Evolutionary conservation across 441 rosid species (phyloP).

Genomic region (Dalechampia spathulata): DNA sequence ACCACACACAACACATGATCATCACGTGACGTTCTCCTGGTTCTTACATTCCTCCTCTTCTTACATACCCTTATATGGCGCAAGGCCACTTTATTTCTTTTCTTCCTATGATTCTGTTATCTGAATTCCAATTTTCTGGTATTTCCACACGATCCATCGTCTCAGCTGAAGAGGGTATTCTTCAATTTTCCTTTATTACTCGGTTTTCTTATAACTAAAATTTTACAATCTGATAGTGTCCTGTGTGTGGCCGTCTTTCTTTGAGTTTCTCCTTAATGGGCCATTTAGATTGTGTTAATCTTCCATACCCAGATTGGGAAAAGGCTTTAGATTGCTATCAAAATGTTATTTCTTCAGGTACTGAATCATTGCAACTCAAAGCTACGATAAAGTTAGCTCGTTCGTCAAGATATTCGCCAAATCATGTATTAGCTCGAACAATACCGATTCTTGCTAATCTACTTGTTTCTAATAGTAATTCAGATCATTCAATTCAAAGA

Average conservation of each 20-base stretch:
- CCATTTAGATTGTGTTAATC: slow-evolving; percentile 12
- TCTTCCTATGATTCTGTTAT: no score
- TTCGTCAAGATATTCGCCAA: slow-evolving; percentile 26
- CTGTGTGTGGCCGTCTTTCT: no score
- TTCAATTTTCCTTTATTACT: background rate
- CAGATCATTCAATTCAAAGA: slow-evolving; percentile 22
- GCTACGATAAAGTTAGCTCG: slow-evolving; percentile 32
- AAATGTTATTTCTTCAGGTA: slow-evolving; percentile 25
- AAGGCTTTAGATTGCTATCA: slow-evolving; percentile 28
- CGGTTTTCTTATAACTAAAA: background rate
- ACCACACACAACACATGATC: no score
- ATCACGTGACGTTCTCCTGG: no score
- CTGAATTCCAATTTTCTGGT: no score
- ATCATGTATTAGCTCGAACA: slow-evolving; percentile 15
- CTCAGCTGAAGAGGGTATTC: background rate
- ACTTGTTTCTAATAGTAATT: slow-evolving; percentile 15
- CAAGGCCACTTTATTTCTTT: no score
- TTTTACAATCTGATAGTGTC: no score
- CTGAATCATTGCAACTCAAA: slow-evolving; percentile 28
- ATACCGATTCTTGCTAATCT: slow-evolving; percentile 39
- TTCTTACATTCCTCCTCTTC: no score
- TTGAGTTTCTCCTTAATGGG: background rate
- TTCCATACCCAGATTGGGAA: slow-evolving; percentile 33
- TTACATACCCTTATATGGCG: no score
- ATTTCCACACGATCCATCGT: background rate